Percentiles rank a stretch among this genome's conserved stretches.
Conservation (phyloP, 208 protist genomes). For the Angomonas ambiguus region DNA sequence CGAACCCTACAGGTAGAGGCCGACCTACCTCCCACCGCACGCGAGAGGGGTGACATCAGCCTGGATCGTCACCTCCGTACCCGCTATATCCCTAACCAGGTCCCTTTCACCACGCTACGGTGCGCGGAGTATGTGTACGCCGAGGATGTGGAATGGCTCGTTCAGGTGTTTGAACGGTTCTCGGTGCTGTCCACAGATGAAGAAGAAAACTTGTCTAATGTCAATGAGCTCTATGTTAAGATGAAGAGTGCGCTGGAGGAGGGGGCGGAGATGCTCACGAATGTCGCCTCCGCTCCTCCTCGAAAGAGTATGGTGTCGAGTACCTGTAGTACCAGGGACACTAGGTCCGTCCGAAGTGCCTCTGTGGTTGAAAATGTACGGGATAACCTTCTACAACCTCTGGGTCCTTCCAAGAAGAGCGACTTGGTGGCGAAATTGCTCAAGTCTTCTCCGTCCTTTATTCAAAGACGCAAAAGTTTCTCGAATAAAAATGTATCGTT, state of each 20-base stretch:
- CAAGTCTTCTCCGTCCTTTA: not conserved
- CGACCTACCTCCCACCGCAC: conserved; percentile 21
- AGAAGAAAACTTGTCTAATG: not conserved
- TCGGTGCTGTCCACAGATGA: conserved; percentile 32
- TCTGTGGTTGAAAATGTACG: no score
- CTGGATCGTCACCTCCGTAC: conserved; percentile 56
- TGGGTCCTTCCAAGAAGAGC: not conserved
- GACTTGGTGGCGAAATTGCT: not conserved
- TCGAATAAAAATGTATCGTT: not conserved
- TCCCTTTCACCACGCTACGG: conserved; percentile 49
- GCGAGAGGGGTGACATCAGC: conserved; percentile 26
- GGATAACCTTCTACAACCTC: no score
- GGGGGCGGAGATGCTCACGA: not conserved
- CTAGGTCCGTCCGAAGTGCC: not conserved
- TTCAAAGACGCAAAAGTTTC: not conserved
- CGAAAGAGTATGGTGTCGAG: not conserved
- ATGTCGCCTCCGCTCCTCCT: not conserved
- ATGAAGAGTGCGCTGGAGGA: not conserved
- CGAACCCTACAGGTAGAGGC: conserved; percentile 30
- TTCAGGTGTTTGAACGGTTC: conserved; percentile 34
- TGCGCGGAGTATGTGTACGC: conserved; percentile 50
- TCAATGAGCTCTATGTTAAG: not conserved
- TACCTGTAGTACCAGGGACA: not conserved
- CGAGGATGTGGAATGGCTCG: conserved; percentile 41
- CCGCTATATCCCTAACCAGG: conserved; percentile 72